Evolutionary conservation across 257 asterid species (phyloP).

Genomic region (Solanum arcanum): DNA sequence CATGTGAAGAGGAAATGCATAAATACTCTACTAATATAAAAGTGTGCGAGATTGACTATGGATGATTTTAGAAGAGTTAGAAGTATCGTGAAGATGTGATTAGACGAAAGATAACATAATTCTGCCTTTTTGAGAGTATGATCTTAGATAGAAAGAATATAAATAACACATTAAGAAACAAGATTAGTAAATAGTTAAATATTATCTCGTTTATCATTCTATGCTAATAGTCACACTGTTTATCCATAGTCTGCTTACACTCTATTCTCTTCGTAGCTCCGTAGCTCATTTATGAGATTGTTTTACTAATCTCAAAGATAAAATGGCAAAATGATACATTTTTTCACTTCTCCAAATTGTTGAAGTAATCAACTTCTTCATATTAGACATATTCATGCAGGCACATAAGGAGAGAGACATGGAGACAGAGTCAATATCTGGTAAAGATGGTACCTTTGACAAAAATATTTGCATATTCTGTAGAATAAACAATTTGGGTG

Average conservation of each 20-base stretch:
- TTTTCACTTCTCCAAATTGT: neutral
- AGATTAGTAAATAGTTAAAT: too few relatives aligned
- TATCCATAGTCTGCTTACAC: too few relatives aligned
- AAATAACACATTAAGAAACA: too few relatives aligned
- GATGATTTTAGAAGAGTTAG: too few relatives aligned
- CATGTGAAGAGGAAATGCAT: neutral
- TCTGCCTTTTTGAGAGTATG: rapidly evolving
- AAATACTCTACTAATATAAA: rapidly evolving
- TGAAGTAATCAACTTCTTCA: neutral
- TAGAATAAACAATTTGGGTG: neutral
- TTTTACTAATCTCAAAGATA: too few relatives aligned
- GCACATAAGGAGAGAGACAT: neutral
- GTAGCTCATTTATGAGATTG: too few relatives aligned
- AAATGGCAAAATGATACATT: neutral
- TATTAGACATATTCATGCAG: neutral
- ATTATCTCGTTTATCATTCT: too few relatives aligned
- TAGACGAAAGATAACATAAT: too few relatives aligned
- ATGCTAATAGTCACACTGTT: too few relatives aligned
- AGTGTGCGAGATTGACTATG: rapidly evolving
- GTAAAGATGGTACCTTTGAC: neutral
- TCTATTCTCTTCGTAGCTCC: too few relatives aligned
- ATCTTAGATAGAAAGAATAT: too few relatives aligned
- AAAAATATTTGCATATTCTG: neutral
- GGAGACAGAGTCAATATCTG: neutral
- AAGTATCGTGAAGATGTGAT: too few relatives aligned